Evolutionary conservation across 257 asterid genomes (phyloP), one percentile per base, ranked within the genome.

Genomic region (Datura wrightii): DNA sequence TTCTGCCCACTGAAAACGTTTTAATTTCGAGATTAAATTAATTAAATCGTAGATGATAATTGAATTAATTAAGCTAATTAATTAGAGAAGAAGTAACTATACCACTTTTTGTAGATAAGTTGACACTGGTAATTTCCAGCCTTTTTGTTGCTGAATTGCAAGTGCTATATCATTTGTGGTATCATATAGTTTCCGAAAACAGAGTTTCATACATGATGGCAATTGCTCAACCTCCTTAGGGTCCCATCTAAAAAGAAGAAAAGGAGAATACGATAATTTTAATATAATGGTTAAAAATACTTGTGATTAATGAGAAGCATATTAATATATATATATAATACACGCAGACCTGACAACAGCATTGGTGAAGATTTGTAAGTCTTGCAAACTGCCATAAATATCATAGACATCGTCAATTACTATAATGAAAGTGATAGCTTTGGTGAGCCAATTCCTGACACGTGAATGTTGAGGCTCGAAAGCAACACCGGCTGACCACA

Each of bases 351-450:
- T 91, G 71, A 89, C 84, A 3, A 90, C 90, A 18, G 94, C 93
- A 79, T 15, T 41, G 46, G 97, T 86, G 88, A 93, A 91, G 19
- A 50, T 55, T 46, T 92, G 58, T 8, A 93, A 41, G 44, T 91
- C 92, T 3, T 87, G 84, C 31, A 31, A 80, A 2, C 91, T 82
- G 50, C 92, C 94, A 76, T 87, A 90, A 63, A 89, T 86, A 83
- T 93, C 97, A 36, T 90, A 93, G 3, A 93, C 83, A 82, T 92
- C 97, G 84, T 93, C 97, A 19, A 91, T 86, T 39, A 93, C 83
- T 9, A 90, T 79, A 7, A 90, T 69, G 80, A 91, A 84, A 42
- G 81, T 37, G 37, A 88, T 89, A 55, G 87, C 87, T 83, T 91
- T 93, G 63, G 92, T 86, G n/a, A 91, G 90, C 94, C 90, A 89